Evolutionary conservation across 2,329 filamentous ascomycete genomes (phyloP), one percentile per base, ranked within the genome.

Genomic region (Diaporthe nobilis): DNA sequence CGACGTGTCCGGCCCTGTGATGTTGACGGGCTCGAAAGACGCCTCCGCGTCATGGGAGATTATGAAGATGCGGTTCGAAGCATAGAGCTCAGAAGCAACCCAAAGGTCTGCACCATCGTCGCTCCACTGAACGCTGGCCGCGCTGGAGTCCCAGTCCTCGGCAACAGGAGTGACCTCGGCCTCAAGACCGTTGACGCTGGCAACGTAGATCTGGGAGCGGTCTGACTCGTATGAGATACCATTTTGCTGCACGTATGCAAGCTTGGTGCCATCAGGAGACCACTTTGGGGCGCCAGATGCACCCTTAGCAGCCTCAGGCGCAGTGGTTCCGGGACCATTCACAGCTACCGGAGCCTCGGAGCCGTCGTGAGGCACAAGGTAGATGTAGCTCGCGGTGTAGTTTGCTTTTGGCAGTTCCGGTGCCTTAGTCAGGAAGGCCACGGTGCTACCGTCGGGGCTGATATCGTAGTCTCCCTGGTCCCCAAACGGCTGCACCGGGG

Each of bases 201-300:
- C 82, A 28, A 83, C 78, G 72, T 84, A 84, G 15, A 84, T 65
- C 34, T 82, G 83, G 70, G 78, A 80, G n/a, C 82, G 82, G 71
- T 83, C 82, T 25, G 82, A 82, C 81, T 94, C 91, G 79, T 93
- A 93, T 12, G 87, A 85, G 75, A 90, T 88, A 2, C 87, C 87
- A 75, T 87, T 86, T 90, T 92, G 92, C 78, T 90, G 89, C 71
- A 93, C 81, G 79, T 93, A 93, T 5, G 90, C 91, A 57, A 91
- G 83, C 70, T 87, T 85, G 63, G 85, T 87, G 61, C 91, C 90
- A 77, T 90, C 86, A 0, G 89, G 89, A 22, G 90, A 92, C 83
- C 92, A 93, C 20, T 80, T 79, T 7, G 84, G 84, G 12, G 78
- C 80, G 1, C 82, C 82, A 5, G 82, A 80, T 13, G 84, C 84